Base-by-base conservation (phyloP, 176 grass and related monocot species). In the Hordeum marinum region DNA sequence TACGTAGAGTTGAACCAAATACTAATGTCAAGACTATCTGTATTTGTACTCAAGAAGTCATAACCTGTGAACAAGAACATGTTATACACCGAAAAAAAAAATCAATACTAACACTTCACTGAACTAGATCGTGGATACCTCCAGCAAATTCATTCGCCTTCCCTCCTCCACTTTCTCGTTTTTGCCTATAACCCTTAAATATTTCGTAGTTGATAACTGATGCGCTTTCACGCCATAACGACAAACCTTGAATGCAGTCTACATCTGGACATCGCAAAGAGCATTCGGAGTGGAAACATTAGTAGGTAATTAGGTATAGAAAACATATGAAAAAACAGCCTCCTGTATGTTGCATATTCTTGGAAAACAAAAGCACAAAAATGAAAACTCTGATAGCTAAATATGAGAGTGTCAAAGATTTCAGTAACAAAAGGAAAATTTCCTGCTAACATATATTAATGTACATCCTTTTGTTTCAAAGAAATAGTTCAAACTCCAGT, bases 1-100 rank as follows among this genome's bases (percentile, higher is more conserved):
- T 91, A 98, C 6, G 93, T 98, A 58, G 95, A 98, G 83, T 98
- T 98, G 85, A 92, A 98, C 92, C 89, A 93, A 88, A 98, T 88
- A 77, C 69, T 94, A 63, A 98, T 66, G 31, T 92, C 84, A 31
- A 93, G 89, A 23, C 68, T 73, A 14, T 88, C 91, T 25, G 23
- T 86, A 61, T 83, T 88, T 24, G 95, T 91, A 66, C 85, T 90
- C 68, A 90, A 36, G 69, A 98, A 95, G 59, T 98, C 91, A 84
- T 90, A 98, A 69, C 89, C 95, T 98, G 59, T 37, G 77, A 50
- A 85, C 14, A 50, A 69, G 80, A 35, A 4, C 11, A 69, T 0
- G 36, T 4, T 54, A 82, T 2, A 69, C 4, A 40, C 4, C 1
- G 36, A 24, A 8, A 45, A 64, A 88, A 21, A 18, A 80, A 84